phyloP scores from a whole-genome alignment of 176 grass and related monocot genomes.

The Triticum dicoccoides region DNA sequence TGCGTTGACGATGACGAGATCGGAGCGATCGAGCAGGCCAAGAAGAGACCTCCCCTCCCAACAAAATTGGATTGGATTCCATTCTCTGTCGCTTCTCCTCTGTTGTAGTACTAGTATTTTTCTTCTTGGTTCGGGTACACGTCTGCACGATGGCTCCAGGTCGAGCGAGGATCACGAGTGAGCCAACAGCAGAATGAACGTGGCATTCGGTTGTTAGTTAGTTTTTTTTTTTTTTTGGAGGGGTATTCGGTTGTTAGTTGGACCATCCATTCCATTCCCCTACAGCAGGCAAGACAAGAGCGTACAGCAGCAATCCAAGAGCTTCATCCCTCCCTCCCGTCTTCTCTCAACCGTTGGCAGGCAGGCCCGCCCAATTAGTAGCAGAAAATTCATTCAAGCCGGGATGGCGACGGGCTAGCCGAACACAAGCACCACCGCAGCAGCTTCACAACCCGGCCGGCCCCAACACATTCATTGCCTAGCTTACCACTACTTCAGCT shows the following conservation, averaged over 20 bases:
- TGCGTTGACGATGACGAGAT: background rate
- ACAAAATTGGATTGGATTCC: background rate
- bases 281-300: background rate
- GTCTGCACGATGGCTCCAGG: background rate
- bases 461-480: background rate
- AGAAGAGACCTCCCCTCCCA: background rate
- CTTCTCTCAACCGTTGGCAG: background rate
- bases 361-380: background rate
- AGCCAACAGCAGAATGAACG: background rate
- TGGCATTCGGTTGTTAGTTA: background rate
- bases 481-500: no score
- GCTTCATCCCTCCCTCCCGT: background rate
- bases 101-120: background rate
- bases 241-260: no score
- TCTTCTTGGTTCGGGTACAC: no score
- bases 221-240: no score
- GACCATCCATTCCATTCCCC: background rate
- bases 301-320: no score
- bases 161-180: background rate
- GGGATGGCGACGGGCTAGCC: background rate
- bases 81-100: background rate
- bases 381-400: background rate
- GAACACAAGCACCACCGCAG: background rate
- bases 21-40: background rate
- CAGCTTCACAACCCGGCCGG: background rate